Percentiles rank a stretch among this genome's conserved stretches.
Conservation (phyloP, 2,329 filamentous ascomycete genomes). For the Colletotrichum graminicola region DNA sequence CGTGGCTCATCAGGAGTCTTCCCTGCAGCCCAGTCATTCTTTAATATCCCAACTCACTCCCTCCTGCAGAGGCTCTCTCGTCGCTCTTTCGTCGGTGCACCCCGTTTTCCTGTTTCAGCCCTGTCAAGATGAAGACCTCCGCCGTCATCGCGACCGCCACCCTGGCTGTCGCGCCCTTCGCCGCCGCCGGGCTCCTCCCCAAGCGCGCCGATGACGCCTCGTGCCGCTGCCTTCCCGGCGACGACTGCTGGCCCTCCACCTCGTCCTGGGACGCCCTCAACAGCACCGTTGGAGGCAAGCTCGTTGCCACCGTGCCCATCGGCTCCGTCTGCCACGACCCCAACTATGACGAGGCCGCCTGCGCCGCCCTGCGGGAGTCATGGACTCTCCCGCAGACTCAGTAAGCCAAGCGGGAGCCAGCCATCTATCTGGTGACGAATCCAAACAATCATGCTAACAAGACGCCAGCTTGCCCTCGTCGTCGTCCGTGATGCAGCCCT, state of each 20-base stretch:
- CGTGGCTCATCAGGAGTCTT: slow-evolving; percentile 30
- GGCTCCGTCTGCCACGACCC: slow-evolving; percentile 65
- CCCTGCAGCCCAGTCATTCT: slow-evolving; percentile 41
- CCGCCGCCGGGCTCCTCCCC: slow-evolving; percentile 30
- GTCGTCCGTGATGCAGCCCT: slow-evolving; percentile 56
- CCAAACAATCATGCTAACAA: slow-evolving; percentile 23
- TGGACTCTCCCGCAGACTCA: slow-evolving; percentile 53
- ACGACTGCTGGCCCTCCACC: slow-evolving; percentile 65
- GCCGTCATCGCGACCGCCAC: slow-evolving; percentile 28
- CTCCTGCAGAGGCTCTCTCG: slow-evolving; percentile 2
- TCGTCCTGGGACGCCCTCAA: slow-evolving; percentile 65
- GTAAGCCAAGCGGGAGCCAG: slow-evolving; percentile 49
- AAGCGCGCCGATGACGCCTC: slow-evolving; percentile 30
- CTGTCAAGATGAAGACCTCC: slow-evolving; percentile 38
- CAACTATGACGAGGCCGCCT: slow-evolving; percentile 58
- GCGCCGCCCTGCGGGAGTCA: slow-evolving; percentile 52
- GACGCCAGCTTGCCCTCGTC: slow-evolving; percentile 50
- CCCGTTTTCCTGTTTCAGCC: slow-evolving; percentile 10
- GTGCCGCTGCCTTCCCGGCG: slow-evolving; percentile 63
- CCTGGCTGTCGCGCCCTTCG: slow-evolving; percentile 32
- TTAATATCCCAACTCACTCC: slow-evolving; percentile 15
- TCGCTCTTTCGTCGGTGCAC: slow-evolving; percentile 2
- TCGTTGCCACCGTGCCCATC: slow-evolving; percentile 66
- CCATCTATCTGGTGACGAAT: not conserved
- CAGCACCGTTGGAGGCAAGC: slow-evolving; percentile 59